These are phyloP conservation scores for Bipolaris sorokiniana DNA, from an alignment of 2,329 filamentous ascomycete species.

Conservation along the genomic window DNA sequence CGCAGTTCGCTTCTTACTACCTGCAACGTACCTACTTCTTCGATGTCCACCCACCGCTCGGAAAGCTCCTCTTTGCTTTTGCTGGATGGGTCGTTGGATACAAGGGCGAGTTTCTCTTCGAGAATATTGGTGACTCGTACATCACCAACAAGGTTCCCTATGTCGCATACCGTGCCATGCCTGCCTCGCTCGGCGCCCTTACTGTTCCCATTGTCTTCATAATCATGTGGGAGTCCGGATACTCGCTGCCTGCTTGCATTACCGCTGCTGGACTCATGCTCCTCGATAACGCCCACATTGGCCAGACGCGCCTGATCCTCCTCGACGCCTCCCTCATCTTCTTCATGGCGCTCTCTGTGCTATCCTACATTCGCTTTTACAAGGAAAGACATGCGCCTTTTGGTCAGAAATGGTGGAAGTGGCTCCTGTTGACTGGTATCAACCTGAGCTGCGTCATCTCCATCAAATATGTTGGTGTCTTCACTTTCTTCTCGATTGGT, in stretches of 20 bases:
- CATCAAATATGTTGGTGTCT: constrained; percentile 95
- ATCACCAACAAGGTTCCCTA: constrained; percentile 97
- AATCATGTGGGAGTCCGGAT: constrained; percentile 99
- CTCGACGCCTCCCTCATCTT: constrained; percentile 93
- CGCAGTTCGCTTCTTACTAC: constrained; percentile 70
- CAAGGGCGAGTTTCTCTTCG: constrained; percentile 95
- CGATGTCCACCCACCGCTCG: constrained; percentile 97
- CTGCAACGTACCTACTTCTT: constrained; percentile 99
- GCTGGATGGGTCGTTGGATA: constrained; percentile 98
- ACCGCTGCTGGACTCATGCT: constrained; percentile 85
- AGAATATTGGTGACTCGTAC: constrained; percentile 99
- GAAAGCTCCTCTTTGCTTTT: constrained; percentile 95
- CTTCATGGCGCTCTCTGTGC: constrained; percentile 92
- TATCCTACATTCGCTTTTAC: constrained; percentile 97
- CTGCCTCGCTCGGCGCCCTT: constrained; percentile 86
- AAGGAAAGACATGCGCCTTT: constrained; percentile 91
- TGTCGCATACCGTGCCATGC: constrained; percentile 91
- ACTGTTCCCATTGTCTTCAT: constrained; percentile 93
- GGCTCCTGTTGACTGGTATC: constrained; percentile 94
- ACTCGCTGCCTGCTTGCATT: constrained; percentile 90
- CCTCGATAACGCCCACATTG: constrained; percentile 97
- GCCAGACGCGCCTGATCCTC: constrained; percentile 92
- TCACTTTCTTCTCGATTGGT: constrained; percentile 96
- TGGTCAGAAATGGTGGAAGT: constrained; percentile 99
- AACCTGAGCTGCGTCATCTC: constrained; percentile 96